Base-by-base conservation (phyloP, 2,329 filamentous ascomycete species). In the Verticillium klebahnii region DNA sequence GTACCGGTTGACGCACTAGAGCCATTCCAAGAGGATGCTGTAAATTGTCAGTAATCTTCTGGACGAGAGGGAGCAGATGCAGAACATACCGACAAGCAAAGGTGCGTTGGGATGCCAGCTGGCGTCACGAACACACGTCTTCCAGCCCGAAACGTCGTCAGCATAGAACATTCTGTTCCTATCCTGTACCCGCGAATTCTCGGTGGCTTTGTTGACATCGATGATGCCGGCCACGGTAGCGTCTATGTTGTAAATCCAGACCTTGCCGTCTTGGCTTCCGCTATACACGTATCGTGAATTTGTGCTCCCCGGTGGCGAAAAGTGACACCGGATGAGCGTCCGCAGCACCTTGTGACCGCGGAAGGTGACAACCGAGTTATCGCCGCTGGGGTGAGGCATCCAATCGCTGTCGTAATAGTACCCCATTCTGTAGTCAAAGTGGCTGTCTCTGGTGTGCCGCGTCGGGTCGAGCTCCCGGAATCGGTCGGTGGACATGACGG, bases 361-460 rank as follows among this genome's bases (percentile, higher is more conserved):
- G 82, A 96, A 98, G 0, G 94, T 97, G 56, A 98, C 95, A 2
- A 97, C 80, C 1, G 91, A 96, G 78, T 94, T 96, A 75, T 98
- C 95, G 6, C 58, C 58, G 69, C 93, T 77, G 0, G 89, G 90
- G 73, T 97, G 89, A 1, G 88, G 87, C 63, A 86, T 85, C 81
- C 87, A 92, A 68, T 86, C 78, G 25, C 83, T 77, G 9, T 86
- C 83, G 68, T 89, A 82, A 73, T 91, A 93, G 12, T 77, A 77
- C 58, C 85, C 84, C 73, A 84, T 87, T 15, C 91, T 86, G 73
- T 94, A 95, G 73, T 95, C 91, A 70, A 91, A 94, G 64, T 83
- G 80, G 55, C 83, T 85, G 29, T 73, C 72, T 25, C 74, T 73
- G 1, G 83, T 85, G 68, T 85, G 80, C 50, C 79, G 75, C n/a